These are phyloP conservation scores for Saccharomyces hybrid DNA, from an alignment of 1,139 yeast genomes.

Conservation along the genomic window DNA sequence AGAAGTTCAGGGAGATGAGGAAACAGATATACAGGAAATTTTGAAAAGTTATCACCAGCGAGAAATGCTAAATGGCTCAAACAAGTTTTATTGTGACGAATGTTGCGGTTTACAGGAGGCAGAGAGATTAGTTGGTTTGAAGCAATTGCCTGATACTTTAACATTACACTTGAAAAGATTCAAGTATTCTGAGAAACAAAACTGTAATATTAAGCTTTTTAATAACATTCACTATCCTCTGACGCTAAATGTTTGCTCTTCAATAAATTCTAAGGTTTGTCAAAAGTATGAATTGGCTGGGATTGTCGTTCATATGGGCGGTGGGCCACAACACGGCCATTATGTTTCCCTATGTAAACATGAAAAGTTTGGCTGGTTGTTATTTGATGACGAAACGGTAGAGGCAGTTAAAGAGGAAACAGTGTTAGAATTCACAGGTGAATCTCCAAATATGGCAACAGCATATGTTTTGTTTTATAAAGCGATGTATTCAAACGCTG, in stretches of 20 bases:
- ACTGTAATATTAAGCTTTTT: slow-evolving; percentile 76
- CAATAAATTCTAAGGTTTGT: slow-evolving; percentile 43
- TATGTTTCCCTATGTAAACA: slow-evolving; percentile 84
- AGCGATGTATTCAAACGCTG: slow-evolving; percentile 20
- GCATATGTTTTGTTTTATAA: slow-evolving; percentile 84
- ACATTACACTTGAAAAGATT: slow-evolving; percentile 85
- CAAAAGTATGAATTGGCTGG: slow-evolving; percentile 75
- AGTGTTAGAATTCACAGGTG: slow-evolving; percentile 83
- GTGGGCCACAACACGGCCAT: slow-evolving; percentile 97
- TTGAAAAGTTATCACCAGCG: slow-evolving; percentile 73
- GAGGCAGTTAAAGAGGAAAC: slow-evolving; percentile 78
- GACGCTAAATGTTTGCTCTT: slow-evolving; percentile 65
- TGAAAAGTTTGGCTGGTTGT: slow-evolving; percentile 73
- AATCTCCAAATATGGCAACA: slow-evolving; percentile 79
- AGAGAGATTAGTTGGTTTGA: slow-evolving; percentile 77
- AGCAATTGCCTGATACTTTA: slow-evolving; percentile 67
- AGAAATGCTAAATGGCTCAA: slow-evolving; percentile 78
- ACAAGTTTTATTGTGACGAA: slow-evolving; percentile 86
- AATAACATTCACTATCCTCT: slow-evolving; percentile 79
- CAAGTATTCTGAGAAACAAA: slow-evolving; percentile 79
- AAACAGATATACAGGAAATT: slow-evolving; percentile 66
- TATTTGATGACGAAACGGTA: slow-evolving; percentile 93
- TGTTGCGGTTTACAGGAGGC: slow-evolving; percentile 95
- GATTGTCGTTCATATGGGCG: slow-evolving; percentile 90
- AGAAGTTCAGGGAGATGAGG: slow-evolving; percentile 61